Conservation (phyloP, 2,329 filamentous ascomycete genomes). For the Drechslerella dactyloides region DNA sequence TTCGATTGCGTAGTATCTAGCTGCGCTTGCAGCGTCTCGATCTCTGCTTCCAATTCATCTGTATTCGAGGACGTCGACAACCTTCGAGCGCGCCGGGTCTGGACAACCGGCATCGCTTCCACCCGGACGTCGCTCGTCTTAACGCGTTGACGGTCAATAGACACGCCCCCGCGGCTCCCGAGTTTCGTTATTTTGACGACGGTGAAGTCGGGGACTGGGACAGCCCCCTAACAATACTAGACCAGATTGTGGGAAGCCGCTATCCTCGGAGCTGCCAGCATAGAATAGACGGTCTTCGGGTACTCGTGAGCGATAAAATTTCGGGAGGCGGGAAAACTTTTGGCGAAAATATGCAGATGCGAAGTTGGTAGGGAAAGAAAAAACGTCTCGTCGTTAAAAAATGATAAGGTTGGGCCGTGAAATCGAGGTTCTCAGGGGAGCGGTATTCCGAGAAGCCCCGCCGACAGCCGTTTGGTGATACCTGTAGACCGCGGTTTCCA, state of each 20-base stretch:
- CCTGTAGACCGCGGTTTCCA: conserved; percentile 45
- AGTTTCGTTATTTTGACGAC: conserved; percentile 51
- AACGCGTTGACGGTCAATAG: conserved; percentile 50
- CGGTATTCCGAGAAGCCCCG: conserved; percentile 47
- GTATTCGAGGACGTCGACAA: conserved; percentile 43
- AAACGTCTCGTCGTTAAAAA: conserved; percentile 46
- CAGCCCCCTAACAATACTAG: conserved; percentile 48
- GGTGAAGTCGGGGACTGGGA: conserved; percentile 48
- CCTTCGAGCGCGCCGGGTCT: conserved; percentile 41
- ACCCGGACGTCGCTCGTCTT: conserved; percentile 46
- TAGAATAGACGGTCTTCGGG: conserved; percentile 38
- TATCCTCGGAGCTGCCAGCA: conserved; percentile 44
- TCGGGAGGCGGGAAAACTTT: too few relatives aligned
- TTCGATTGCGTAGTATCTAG: conserved; percentile 48
- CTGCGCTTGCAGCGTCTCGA: conserved; percentile 48
- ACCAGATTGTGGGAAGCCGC: conserved; percentile 39
- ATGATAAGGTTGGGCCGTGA: conserved; percentile 27
- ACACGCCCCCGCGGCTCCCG: conserved; percentile 50
- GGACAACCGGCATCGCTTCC: conserved; percentile 48
- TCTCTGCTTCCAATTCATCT: conserved; percentile 43
- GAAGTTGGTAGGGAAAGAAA: conserved; percentile 6
- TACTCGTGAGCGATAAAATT: conserved; percentile 2
- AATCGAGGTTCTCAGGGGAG: conserved; percentile 34
- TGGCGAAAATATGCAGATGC: conserved; percentile 5
- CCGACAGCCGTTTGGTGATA: conserved; percentile 46